Base-by-base conservation (phyloP, 1,284 basidiomycete species). In the Sporisorium sorghi region DNA sequence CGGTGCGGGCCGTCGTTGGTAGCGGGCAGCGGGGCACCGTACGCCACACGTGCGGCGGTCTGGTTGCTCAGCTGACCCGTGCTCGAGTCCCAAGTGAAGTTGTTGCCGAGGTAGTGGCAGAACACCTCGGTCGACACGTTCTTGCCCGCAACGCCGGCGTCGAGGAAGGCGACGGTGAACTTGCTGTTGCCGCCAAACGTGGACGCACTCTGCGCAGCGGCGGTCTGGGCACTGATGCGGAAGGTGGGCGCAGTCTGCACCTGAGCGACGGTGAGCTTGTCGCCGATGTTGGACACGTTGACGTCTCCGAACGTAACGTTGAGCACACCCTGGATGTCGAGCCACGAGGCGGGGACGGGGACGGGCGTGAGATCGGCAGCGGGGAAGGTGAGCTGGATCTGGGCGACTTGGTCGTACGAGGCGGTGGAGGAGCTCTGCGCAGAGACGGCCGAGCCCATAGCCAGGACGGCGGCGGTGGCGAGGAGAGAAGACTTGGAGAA, bases 1-100 rank as follows among this genome's bases (percentile, higher is more conserved):
- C 77, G 64, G 64, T 78, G 77, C 10, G 77, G 73, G 30, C 71
- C 71, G 48, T 76, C 74, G 54, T 73, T 70, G 53, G 58, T 68
- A 12, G 61, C 69, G 23, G 73, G 73, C 17, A 61, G 51, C 15
- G 73, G 73, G 15, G 73, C 73, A 15, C 66, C 71, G 65, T 76
- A 76, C 26, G 62, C 64, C 26, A 73, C 66, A 24, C 66, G 62
- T 23, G 60, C 62, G 33, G 46, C 58, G n/a, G 65, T 59, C 49
- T 54, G 51, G 61, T 76, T 76, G 11, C 21, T 21, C n/a, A 76
- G 62, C 33, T 44, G 28, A 32, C 72, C 72, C 50, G 15, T 58
- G 50, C 43, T 33, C 47, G 54, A 51, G 47, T 58, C 54, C 46
- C 69, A 21, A 21, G 63, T 63, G 19, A 69, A 74, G 63, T 74